These are phyloP conservation scores for Achlya hypogyna DNA, from an alignment of 352 stramenopile species.

Conservation along the genomic window DNA sequence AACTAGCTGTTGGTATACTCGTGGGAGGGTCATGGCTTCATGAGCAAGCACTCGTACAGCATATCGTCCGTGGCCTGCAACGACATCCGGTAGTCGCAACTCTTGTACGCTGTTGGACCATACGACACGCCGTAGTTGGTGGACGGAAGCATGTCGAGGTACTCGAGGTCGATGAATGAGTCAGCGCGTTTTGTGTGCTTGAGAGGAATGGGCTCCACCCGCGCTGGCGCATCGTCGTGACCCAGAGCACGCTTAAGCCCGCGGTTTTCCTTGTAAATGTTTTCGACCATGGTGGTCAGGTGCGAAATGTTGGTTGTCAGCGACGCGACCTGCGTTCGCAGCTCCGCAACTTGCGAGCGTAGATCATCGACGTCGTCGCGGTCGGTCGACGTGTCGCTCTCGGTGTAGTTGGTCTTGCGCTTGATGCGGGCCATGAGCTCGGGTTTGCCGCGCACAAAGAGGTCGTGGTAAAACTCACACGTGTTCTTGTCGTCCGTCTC, in stretches of 20 bases:
- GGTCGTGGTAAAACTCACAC: slow-evolving; percentile 85
- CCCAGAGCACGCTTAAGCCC: neutral
- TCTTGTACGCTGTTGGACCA: neutral
- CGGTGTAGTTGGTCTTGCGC: slow-evolving; percentile 28
- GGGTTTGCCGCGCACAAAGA: slow-evolving; percentile 57
- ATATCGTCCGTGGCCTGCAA: neutral
- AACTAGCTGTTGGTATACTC: neutral
- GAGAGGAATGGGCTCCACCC: neutral
- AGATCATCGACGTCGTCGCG: slow-evolving; percentile 68
- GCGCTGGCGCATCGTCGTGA: neutral
- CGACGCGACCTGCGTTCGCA: slow-evolving; percentile 61
- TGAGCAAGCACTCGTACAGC: neutral
- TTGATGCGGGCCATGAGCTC: slow-evolving; percentile 72
- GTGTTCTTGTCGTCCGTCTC: slow-evolving; percentile 43
- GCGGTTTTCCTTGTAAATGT: slow-evolving; percentile 3
- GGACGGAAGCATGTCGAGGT: slow-evolving; percentile 10
- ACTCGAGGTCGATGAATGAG: neutral
- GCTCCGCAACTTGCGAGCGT: slow-evolving; percentile 34
- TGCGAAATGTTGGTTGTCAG: slow-evolving; percentile 49
- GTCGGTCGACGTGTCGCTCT: slow-evolving; percentile 29
- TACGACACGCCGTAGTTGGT: neutral
- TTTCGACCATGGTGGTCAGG: slow-evolving; percentile 2
- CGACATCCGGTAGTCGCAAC: neutral
- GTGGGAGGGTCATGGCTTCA: neutral
- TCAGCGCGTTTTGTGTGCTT: neutral